phyloP scores from a whole-genome alignment of 2,329 filamentous ascomycete genomes.

The Davidsoniella neocaledoniae region DNA sequence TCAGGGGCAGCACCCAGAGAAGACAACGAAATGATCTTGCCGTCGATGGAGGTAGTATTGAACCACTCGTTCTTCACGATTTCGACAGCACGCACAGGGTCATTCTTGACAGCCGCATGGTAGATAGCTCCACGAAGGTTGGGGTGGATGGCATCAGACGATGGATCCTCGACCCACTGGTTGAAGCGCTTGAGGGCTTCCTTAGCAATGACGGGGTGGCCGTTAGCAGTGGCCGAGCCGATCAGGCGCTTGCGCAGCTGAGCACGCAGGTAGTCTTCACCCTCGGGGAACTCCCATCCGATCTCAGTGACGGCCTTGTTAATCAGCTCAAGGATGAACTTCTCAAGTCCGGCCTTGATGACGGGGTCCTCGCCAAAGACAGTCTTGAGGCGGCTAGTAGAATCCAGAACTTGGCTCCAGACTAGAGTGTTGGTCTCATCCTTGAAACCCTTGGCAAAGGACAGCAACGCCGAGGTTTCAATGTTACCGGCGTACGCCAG shows the following conservation, averaged over 20 bases:
- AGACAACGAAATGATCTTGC: constrained; percentile 69
- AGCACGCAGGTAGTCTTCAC: constrained; percentile 66
- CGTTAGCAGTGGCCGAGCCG: constrained; percentile 53
- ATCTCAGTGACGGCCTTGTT: constrained; percentile 58
- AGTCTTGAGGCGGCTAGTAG: constrained; percentile 61
- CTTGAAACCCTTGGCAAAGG: constrained; percentile 71
- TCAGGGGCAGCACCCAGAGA: constrained; percentile 62
- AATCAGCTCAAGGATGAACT: constrained; percentile 64
- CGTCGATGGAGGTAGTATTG: constrained; percentile 70
- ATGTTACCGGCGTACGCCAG: constrained; percentile 77
- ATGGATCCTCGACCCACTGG: constrained; percentile 54
- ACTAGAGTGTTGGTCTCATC: constrained; percentile 74
- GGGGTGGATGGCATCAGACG: constrained; percentile 56
- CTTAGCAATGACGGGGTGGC: constrained; percentile 55
- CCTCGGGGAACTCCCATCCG: constrained; percentile 67
- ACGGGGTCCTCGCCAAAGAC: constrained; percentile 64
- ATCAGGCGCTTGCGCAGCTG: constrained; percentile 75
- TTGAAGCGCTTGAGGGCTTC: constrained; percentile 69
- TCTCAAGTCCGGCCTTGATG: constrained; percentile 56
- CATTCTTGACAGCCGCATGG: constrained; percentile 53
- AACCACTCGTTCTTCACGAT: constrained; percentile 74
- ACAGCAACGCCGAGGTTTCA: constrained; percentile 63
- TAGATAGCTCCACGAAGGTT: constrained; percentile 70
- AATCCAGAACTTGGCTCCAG: constrained; percentile 70
- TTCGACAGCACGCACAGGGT: constrained; percentile 52